Evolutionary conservation across 345 rosid genomes (phyloP), one percentile per base, ranked within the genome.

Genomic region (Gossypium australe): DNA sequence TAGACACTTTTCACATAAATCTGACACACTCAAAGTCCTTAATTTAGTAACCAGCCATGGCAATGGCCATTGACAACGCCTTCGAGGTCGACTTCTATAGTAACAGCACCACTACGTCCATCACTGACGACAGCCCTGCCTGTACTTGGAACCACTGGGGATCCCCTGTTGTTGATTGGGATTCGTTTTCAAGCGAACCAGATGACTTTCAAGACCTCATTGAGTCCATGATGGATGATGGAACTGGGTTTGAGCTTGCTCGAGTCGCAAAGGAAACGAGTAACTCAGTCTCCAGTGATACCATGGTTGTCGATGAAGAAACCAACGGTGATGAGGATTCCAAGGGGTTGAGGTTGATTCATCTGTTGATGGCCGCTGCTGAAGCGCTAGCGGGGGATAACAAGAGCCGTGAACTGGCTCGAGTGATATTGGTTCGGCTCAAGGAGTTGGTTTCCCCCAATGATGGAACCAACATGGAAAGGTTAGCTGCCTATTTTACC

Each of bases 351-450:
- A 83, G 92, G 85, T 78, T 94, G 70, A 90, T 94, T 78, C 97
- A 94, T 78, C 88, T 94, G 47, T 74, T 94, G 65, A 87, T 90
- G 88, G 98, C 97, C 0, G 94, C 95, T 0, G 97, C 97, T 0
- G 98, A 94, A 83, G 97, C 98, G 12, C 82, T 89, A 17, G 83
- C 86, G 3, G 95, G 91, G 16, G 81, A 67, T 0, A 84, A 81
- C 75, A 85, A 86, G 68, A 82, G 87, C 82, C 85, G 78, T 11
- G 98, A 89, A 79, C 73, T 94, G 87, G 92, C 92, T 80, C 89
- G 88, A 51, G 98, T 94, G 88, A 82, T 94, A 89, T 87, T 94
- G 88, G 84, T 87, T 85, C 95, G 92, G 91, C 97, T 94, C 87
- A 90, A 89, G 86, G 95, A 89, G 67, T 84, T 94, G 90, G 93